Evolutionary conservation across 2,329 filamentous ascomycete species (phyloP).

Genomic region (Colletotrichum destructivum): DNA sequence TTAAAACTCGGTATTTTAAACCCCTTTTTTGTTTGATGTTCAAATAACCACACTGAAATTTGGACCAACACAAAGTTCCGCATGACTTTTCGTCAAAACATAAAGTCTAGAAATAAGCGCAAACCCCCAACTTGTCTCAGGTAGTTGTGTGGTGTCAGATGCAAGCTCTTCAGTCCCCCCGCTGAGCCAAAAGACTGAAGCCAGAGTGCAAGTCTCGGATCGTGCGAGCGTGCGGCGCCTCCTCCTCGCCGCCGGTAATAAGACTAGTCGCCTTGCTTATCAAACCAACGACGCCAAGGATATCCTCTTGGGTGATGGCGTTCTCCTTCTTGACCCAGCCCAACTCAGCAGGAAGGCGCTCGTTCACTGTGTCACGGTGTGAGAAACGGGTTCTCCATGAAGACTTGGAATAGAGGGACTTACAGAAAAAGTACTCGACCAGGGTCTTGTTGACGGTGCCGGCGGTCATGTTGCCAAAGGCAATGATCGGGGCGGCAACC

Average conservation of each 20-base stretch:
- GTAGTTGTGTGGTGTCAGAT: too few species aligned
- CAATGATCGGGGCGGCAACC: conserved; percentile 64
- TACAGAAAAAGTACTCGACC: conserved; percentile 64
- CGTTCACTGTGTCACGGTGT: conserved; percentile 22
- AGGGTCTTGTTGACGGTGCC: conserved; percentile 56
- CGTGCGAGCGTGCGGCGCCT: conserved; percentile 1
- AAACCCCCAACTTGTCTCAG: neutral
- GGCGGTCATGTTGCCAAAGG: conserved; percentile 60
- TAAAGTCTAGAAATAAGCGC: too few species aligned
- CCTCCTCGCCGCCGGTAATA: conserved; percentile 1
- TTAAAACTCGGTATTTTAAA: too few species aligned
- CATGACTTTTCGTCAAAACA: too few species aligned
- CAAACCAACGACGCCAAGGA: conserved; percentile 28
- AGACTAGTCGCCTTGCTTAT: conserved; percentile 24
- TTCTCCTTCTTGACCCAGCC: conserved; percentile 29
- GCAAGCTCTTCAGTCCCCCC: neutral
- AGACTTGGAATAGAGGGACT: conserved; percentile 39
- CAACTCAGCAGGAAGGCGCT: conserved; percentile 34
- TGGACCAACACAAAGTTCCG: too few species aligned
- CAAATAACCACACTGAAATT: too few species aligned
- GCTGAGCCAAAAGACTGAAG: conserved; percentile 1
- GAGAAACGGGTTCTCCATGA: neutral
- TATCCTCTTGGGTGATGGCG: conserved; percentile 18
- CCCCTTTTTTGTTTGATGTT: too few species aligned
- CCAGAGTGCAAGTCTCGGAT: conserved; percentile 22